Evolutionary conservation across 768 basidiomycete genomes (phyloP).

Genomic region (Artomyces pyxidatus): DNA sequence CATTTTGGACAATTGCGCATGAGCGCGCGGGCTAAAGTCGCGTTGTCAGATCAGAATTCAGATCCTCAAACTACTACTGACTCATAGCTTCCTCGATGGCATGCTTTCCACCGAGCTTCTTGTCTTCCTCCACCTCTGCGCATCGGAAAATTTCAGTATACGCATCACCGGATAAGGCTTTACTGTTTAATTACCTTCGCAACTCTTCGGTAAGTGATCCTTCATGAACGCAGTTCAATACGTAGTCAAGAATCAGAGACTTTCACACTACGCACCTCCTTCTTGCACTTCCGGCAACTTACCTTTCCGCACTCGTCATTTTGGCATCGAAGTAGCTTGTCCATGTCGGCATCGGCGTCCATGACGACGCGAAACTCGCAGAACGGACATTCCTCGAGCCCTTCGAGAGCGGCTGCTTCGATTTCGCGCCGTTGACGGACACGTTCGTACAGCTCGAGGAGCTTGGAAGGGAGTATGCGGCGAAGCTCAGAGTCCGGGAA

Average conservation of each 20-base stretch:
- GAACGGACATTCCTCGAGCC: conserved; percentile 83
- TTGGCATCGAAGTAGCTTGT: conserved; percentile 36
- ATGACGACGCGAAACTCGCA: conserved; percentile 76
- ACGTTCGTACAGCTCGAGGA: conserved; percentile 62
- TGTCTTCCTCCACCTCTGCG: conserved; percentile 69
- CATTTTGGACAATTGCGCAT: conserved; percentile 89
- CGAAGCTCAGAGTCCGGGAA: conserved; percentile 65
- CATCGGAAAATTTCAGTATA: conserved; percentile 3
- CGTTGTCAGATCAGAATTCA: too few species aligned
- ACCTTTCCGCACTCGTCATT: conserved; percentile 65
- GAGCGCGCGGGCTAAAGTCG: conserved; percentile 65
- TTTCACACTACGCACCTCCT: conserved; percentile 37
- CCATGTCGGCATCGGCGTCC: conserved; percentile 31
- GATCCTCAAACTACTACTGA: too few species aligned
- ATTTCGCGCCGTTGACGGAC: conserved; percentile 76
- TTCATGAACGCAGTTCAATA: conserved; percentile 19
- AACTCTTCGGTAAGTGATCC: conserved; percentile 79
- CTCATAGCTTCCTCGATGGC: conserved; percentile 92
- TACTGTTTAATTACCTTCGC: conserved; percentile 46
- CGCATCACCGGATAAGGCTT: too few species aligned
- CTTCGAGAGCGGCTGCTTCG: conserved; percentile 67
- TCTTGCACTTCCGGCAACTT: conserved; percentile 76
- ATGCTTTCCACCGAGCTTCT: conserved; percentile 66
- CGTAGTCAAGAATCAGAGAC: neutral
- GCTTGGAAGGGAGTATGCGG: conserved; percentile 58